phyloP scores from a whole-genome alignment of 345 rosid genomes.

The Eucalyptus tenuipes region DNA sequence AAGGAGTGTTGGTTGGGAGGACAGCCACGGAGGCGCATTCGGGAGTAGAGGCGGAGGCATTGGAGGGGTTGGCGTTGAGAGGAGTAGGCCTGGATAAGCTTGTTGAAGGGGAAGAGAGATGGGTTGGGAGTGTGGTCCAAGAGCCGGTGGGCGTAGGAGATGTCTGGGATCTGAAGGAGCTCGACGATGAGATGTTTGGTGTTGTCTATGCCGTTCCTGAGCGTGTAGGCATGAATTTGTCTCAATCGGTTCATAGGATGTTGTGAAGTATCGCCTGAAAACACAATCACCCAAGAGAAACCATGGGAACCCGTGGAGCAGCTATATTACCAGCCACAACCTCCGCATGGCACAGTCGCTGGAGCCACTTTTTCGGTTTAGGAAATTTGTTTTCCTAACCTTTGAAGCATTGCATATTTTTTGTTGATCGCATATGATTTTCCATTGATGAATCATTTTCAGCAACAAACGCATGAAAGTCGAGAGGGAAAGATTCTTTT shows the following conservation, averaged over 20 bases:
- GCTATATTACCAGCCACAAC: background rate
- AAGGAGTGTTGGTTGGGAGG: constrained; percentile 49
- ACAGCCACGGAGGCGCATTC: constrained; percentile 34
- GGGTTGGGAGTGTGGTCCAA: constrained; percentile 33
- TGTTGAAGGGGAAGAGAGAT: constrained; percentile 53
- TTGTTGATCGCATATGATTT: background rate
- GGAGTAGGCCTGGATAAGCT: constrained; percentile 59
- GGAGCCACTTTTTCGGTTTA: background rate
- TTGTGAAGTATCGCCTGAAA: background rate
- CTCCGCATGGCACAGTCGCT: background rate
- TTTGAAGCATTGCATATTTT: background rate
- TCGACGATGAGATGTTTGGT: constrained; percentile 27
- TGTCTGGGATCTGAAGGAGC: constrained; percentile 34
- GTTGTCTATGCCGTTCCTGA: constrained; percentile 37
- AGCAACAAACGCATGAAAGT: background rate
- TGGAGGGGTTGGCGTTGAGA: constrained; percentile 26
- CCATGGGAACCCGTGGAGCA: background rate
- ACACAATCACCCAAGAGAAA: background rate
- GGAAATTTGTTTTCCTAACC: background rate
- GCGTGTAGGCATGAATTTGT: constrained; percentile 41
- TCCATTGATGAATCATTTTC: background rate
- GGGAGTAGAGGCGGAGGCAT: constrained; percentile 42
- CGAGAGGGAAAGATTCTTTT: background rate
- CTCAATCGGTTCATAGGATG: constrained; percentile 36
- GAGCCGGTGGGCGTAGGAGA: constrained; percentile 46